Evolutionary conservation across 495 filamentous ascomycete species (phyloP).

Genomic region (Talaromyces trachyspermus): DNA sequence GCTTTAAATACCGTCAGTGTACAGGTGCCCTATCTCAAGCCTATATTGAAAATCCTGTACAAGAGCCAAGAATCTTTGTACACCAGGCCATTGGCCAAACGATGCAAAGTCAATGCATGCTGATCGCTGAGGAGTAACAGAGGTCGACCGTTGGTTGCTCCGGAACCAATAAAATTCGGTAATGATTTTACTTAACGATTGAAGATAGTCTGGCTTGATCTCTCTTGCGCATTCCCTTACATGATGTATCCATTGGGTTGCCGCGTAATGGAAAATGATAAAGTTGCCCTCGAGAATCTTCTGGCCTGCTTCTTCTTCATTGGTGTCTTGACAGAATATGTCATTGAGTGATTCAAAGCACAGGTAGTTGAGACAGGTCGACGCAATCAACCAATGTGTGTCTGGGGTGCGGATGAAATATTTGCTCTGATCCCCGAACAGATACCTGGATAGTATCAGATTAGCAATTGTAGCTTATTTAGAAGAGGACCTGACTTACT

Average conservation of each 20-base stretch:
- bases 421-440: constrained; percentile 4
- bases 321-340: constrained; percentile 2
- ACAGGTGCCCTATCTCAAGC: not conserved
- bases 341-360: constrained; percentile 5
- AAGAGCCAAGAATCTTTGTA: not conserved
- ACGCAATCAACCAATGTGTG: constrained; percentile 4
- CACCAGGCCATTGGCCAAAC: not conserved
- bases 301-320: constrained; percentile 1
- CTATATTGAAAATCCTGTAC: not conserved
- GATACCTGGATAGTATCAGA: not conserved
- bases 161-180: constrained; percentile 1
- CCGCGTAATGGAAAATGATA: constrained; percentile 1
- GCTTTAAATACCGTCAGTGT: not conserved
- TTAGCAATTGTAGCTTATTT: not conserved
- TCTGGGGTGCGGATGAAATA: constrained; percentile 3
- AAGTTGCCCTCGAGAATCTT: constrained; percentile 1
- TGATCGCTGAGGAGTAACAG: constrained; percentile 1
- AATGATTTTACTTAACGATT: constrained; percentile 1
- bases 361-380: constrained; percentile 1
- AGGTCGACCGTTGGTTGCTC: not conserved
- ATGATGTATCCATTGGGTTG: constrained; percentile 2
- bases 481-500: not conserved
- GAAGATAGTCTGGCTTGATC: constrained; percentile 1
- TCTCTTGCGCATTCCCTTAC: constrained; percentile 1
- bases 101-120: not conserved